These are phyloP conservation scores for Carex kokanica DNA, from an alignment of 176 grass and related monocot genomes.

Conservation along the genomic window DNA sequence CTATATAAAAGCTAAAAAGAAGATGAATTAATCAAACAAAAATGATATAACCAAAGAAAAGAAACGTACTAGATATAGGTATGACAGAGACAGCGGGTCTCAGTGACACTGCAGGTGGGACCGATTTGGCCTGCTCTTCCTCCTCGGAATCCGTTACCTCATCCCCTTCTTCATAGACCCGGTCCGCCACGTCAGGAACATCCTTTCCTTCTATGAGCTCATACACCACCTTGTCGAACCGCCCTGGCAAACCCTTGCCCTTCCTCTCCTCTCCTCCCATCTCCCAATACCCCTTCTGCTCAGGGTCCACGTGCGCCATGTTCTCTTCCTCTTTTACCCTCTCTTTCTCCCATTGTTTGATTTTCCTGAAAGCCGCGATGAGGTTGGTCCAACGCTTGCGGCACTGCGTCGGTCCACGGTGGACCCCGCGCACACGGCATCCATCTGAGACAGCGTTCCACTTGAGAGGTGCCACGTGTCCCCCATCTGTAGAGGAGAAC, in stretches of 20 bases:
- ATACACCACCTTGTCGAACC: constrained; percentile 21
- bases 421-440: not conserved
- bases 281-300: constrained; percentile 11
- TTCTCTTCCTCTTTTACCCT: not conserved
- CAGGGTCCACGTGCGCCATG: not conserved
- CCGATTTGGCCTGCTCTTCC: not conserved
- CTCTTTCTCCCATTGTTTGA: not conserved
- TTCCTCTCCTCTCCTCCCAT: constrained; percentile 30
- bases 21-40: constrained; percentile 1
- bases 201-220: constrained; percentile 12
- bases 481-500: not conserved
- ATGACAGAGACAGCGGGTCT: constrained; percentile 20
- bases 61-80: constrained; percentile 19
- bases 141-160: constrained; percentile 23
- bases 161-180: not conserved
- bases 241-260: constrained; percentile 4
- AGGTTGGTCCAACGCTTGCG: constrained; percentile 26
- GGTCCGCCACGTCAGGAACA: constrained; percentile 8
- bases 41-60: not conserved
- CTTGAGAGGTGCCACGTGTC: constrained; percentile 2
- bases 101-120: not conserved
- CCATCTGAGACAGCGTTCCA: not conserved
- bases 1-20: not conserved
- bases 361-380: constrained; percentile 20
- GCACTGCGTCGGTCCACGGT: constrained; percentile 22